Percentiles rank a stretch among this genome's conserved stretches.
These are phyloP conservation scores for Penstemon barbatus DNA, from an alignment of 257 asterid genomes.

Conservation along the genomic window DNA sequence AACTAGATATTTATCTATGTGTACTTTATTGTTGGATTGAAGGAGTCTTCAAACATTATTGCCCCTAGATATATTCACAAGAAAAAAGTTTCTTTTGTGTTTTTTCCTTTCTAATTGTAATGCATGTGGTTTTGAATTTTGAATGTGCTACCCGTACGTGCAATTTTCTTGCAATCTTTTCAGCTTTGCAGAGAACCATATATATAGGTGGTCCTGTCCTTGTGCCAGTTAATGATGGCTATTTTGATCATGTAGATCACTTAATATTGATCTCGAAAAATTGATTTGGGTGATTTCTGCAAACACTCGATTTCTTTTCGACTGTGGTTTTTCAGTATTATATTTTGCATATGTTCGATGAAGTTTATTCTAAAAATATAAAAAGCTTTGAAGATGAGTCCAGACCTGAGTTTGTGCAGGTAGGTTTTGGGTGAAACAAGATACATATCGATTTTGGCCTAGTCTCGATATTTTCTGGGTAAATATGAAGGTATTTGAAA, in stretches of 20 bases:
- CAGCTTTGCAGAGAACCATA: conserved; percentile 25
- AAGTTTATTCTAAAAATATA: too few species aligned
- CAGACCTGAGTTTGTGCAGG: too few species aligned
- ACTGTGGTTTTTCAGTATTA: too few species aligned
- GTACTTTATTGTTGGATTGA: conserved; percentile 22
- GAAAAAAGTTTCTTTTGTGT: neutral
- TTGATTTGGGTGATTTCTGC: conserved; percentile 29
- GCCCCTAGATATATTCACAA: conserved; percentile 18
- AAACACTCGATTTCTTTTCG: too few species aligned
- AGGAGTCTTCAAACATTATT: conserved; percentile 13
- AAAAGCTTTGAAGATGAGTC: too few species aligned
- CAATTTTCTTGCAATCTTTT: conserved; percentile 24
- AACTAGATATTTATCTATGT: neutral
- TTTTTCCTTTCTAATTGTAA: conserved; percentile 19
- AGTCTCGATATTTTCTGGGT: too few species aligned
- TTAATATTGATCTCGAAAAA: neutral
- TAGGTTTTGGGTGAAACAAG: too few species aligned
- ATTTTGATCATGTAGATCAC: conserved; percentile 33
- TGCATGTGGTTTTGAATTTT: conserved; percentile 4
- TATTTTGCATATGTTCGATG: too few species aligned
- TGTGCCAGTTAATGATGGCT: conserved; percentile 31
- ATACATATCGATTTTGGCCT: too few species aligned
- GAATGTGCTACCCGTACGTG: conserved; percentile 11
- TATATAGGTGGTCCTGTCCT: conserved; percentile 43
- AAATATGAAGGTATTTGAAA: too few species aligned